These are phyloP conservation scores for Ophioceras dolichostomum DNA, from an alignment of 2,329 filamentous ascomycete species.

Conservation along the genomic window DNA sequence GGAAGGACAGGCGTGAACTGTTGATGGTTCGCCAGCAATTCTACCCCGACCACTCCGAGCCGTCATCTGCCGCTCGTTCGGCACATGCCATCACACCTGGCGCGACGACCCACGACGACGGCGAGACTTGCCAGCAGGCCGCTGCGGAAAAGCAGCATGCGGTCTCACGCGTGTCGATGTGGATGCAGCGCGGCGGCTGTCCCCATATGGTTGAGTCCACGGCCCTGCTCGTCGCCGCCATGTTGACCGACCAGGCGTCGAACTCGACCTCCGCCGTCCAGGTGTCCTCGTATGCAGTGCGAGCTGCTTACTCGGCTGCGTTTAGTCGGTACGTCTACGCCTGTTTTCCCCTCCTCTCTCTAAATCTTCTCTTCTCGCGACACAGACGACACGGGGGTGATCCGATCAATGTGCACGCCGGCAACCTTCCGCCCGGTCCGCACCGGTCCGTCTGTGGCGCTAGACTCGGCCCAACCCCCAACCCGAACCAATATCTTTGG, in stretches of 20 bases:
- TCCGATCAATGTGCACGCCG: too few species aligned
- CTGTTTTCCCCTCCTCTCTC: background rate
- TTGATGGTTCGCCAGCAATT: conserved; percentile 52
- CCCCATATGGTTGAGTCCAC: conserved; percentile 74
- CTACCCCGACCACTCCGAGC: conserved; percentile 34
- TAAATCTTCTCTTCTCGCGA: too few species aligned
- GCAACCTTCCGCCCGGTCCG: too few species aligned
- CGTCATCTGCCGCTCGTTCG: conserved; percentile 5
- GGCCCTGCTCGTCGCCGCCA: conserved; percentile 56
- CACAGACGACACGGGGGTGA: too few species aligned
- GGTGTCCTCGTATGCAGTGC: conserved; percentile 43
- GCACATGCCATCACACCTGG: conserved; percentile 5
- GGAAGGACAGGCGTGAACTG: conserved; percentile 55
- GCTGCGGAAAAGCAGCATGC: conserved; percentile 28
- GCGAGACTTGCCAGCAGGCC: conserved; percentile 6
- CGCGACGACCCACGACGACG: background rate
- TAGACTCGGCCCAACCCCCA: too few species aligned
- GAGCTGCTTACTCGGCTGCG: conserved; percentile 61
- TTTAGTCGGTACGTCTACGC: conserved; percentile 64
- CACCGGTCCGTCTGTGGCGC: too few species aligned
- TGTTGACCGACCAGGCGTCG: conserved; percentile 45
- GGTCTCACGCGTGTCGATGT: conserved; percentile 49
- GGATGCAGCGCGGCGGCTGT: conserved; percentile 62
- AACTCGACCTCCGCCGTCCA: too few species aligned
- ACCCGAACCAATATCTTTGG: too few species aligned